Base-by-base conservation (phyloP, 2,329 filamentous ascomycete genomes). In the Paraconiothyrium brasiliense region DNA sequence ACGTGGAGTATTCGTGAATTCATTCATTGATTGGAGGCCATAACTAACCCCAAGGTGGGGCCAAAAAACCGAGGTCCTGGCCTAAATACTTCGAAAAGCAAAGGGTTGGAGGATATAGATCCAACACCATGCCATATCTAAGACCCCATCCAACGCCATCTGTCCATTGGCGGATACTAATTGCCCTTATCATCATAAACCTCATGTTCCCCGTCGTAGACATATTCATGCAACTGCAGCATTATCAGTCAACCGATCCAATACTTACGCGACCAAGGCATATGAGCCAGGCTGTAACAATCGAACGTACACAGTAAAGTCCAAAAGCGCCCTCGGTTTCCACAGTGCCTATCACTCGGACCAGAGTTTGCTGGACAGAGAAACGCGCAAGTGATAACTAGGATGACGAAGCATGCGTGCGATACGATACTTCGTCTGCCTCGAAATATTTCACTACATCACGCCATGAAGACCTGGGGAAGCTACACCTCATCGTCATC, bases 361-460 rank as follows among this genome's bases (percentile, higher is more conserved):
- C 46, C 34, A 10, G 16, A 46, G 14, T 35, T 50, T n/a, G 27
- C 47, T 32, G 47, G 20, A 52, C 20, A 52, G 39, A 41, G 4
- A 39, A 5, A 46, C n/a, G n/a, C 22, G 49, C 34, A 39, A 39
- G 35, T 34, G 11, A 24, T 13, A 52, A 27, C 13, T 20, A 20
- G 24, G 49, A 41, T 41, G 49, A 8, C n/a, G 49, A 52, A 52
- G 49, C 5, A 41, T 20, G 27, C 27, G 27, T 41, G 20, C 49
- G 35, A n/a, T 43, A 22, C 37, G 37, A 44, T 20, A 54, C 39
- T 54, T n/a, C 39, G 24, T 44, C 51, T 2, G 24, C 11, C 39
- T 34, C 39, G 14, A 37, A 44, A 43, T 27, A n/a, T 3, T 43
- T 32, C 22, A 52, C 37, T 35, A 34, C 14, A 54, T 44, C 51